phyloP scores from a whole-genome alignment of 768 basidiomycete genomes.

The Epithele typhae region DNA sequence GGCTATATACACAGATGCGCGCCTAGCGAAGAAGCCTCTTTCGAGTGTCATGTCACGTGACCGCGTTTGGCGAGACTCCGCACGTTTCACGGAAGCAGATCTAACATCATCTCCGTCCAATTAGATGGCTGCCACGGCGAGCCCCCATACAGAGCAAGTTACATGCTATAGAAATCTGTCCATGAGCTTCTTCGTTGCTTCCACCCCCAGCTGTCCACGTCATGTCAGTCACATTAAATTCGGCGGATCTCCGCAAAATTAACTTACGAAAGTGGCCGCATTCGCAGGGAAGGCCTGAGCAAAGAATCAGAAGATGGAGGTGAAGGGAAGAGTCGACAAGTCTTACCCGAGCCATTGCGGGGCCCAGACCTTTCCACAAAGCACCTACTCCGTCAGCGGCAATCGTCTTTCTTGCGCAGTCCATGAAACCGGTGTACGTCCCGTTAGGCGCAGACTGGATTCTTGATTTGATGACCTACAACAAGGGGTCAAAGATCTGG shows the following conservation, averaged over 20 bases:
- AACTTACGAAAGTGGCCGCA: conserved; percentile 85
- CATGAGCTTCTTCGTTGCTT: conserved; percentile 80
- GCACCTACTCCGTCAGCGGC: conserved; percentile 82
- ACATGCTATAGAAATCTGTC: conserved; percentile 51
- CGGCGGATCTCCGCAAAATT: conserved; percentile 1
- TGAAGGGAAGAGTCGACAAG: no score
- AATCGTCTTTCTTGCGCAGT: conserved; percentile 90
- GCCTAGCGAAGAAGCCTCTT: background rate
- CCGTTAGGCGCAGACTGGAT: conserved; percentile 96
- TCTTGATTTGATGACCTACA: conserved; percentile 90
- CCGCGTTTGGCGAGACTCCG: background rate
- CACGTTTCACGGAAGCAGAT: background rate
- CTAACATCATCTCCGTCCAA: no score
- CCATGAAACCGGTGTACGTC: conserved; percentile 92
- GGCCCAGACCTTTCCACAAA: conserved; percentile 96
- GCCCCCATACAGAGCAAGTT: no score
- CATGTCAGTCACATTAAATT: conserved; percentile 5
- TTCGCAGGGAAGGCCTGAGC: conserved; percentile 92
- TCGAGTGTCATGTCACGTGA: background rate
- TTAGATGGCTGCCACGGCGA: no score
- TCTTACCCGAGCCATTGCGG: conserved; percentile 89
- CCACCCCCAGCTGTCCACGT: conserved; percentile 80
- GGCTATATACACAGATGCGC: conserved; percentile 3
- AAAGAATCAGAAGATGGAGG: background rate
- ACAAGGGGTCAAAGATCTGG: background rate